phyloP scores from a whole-genome alignment of 257 asterid genomes.

The Hygrophila difformis region DNA sequence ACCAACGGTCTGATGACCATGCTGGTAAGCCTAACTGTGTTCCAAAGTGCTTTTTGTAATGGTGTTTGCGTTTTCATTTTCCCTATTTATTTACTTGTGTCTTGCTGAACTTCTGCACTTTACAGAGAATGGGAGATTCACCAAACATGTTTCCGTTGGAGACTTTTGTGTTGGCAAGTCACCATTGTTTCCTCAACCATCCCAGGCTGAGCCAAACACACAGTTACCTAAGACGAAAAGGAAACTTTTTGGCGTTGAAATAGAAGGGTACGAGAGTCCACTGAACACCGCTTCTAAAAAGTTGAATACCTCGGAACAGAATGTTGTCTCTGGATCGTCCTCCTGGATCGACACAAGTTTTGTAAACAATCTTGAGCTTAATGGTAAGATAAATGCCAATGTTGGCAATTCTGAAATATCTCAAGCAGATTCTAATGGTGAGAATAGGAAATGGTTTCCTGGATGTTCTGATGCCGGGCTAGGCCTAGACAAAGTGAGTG shows the following conservation, averaged over 20 bases:
- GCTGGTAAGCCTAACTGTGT: not conserved
- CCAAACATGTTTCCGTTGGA: conserved; percentile 19
- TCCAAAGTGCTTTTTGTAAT: no score
- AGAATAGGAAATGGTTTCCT: conserved; percentile 6
- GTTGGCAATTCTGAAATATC: conserved; percentile 18
- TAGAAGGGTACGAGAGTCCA: conserved; percentile 16
- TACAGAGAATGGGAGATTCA: conserved; percentile 28
- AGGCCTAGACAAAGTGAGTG: conserved; percentile 15
- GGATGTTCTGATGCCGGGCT: conserved; percentile 4
- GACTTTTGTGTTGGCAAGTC: conserved; percentile 17
- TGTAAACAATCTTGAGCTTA: conserved; percentile 17
- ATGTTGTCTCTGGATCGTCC: conserved; percentile 11
- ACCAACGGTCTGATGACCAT: conserved; percentile 14
- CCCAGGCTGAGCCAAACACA: conserved; percentile 20
- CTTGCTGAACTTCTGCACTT: conserved; percentile 11
- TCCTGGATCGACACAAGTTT: conserved; percentile 22
- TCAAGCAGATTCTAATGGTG: conserved; percentile 13
- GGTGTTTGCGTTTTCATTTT: no score
- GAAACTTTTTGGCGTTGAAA: conserved; percentile 61
- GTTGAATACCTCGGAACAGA: not conserved
- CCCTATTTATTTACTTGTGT: not conserved
- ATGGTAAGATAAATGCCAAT: conserved; percentile 11
- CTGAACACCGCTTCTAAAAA: conserved; percentile 9
- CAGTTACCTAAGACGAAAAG: conserved; percentile 28
- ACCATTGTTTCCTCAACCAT: conserved; percentile 14